Conservation (phyloP, 345 rosid species). For the Bruguiera gymnorhiza region DNA sequence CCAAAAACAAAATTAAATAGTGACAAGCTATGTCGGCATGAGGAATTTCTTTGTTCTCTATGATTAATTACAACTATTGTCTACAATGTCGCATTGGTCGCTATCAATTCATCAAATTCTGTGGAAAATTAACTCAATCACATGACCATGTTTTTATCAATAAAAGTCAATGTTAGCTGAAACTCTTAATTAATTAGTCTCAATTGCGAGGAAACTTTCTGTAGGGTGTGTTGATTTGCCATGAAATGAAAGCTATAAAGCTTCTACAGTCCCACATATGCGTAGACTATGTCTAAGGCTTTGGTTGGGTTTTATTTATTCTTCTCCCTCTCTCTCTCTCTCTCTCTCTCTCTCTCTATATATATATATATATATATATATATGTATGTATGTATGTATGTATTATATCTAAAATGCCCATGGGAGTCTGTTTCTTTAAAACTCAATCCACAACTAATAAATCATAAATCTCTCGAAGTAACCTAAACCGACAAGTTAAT, state of each 20-base stretch:
- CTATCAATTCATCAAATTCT: slow-evolving; percentile 32
- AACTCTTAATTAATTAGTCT: background rate
- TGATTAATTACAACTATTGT: slow-evolving; percentile 22
- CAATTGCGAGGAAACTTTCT: background rate
- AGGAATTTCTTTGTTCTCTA: slow-evolving; percentile 14
- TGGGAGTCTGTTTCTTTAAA: too few species aligned
- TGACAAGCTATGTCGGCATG: slow-evolving; percentile 28
- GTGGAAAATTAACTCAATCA: slow-evolving; percentile 9
- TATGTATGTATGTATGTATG: too few species aligned
- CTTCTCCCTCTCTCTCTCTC: too few species aligned
- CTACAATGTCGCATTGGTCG: slow-evolving; percentile 16
- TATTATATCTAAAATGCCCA: too few species aligned
- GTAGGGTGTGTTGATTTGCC: background rate
- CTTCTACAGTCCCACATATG: too few species aligned
- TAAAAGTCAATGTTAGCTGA: slow-evolving; percentile 21
- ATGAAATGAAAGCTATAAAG: background rate
- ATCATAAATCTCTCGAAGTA: too few species aligned
- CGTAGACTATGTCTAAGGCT: too few species aligned
- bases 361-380: too few species aligned
- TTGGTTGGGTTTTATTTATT: too few species aligned
- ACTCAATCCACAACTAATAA: too few species aligned
- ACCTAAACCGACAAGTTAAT: too few species aligned
- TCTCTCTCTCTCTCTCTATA: too few species aligned
- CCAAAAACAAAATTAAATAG: background rate
- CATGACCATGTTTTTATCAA: slow-evolving; percentile 9